Percentiles rank a stretch among this genome's conserved stretches.
Evolutionary conservation across 371 early-diverging fungal genomes (phyloP).

Genomic region (Entomophthora muscae): DNA sequence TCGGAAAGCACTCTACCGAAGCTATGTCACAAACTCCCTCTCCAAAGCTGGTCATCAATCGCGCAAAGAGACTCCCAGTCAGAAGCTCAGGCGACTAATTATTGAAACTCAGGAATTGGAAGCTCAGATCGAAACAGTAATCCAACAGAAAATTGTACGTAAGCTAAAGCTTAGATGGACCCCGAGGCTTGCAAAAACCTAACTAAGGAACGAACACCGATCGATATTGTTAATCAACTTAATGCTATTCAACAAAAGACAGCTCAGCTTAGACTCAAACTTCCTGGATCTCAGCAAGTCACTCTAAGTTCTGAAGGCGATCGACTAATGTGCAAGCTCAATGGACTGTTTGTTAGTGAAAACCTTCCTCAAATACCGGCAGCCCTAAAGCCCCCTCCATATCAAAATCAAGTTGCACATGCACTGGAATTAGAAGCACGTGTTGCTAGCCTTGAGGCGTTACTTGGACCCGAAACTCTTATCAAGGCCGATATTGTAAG

Average conservation of each 20-base stretch:
- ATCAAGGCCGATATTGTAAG: slow-evolving; percentile 6
- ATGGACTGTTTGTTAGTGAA: neutral
- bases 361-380: neutral
- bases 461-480: slow-evolving; percentile 6
- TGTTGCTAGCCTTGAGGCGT: slow-evolving; percentile 4
- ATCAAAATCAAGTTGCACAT: neutral
- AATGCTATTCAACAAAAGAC: neutral
- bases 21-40: neutral
- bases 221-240: neutral
- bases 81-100: neutral
- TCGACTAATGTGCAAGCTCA: neutral
- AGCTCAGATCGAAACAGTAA: neutral
- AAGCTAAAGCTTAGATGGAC: neutral
- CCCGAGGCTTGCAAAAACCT: neutral
- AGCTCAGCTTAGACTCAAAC: neutral
- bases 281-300: neutral
- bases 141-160: neutral
- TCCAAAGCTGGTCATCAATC: neutral
- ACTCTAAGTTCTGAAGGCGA: neutral
- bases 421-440: slow-evolving; percentile 6
- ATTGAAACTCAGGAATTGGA: slow-evolving; percentile 5
- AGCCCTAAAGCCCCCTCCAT: neutral
- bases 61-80: neutral
- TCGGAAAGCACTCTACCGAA: neutral
- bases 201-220: neutral